phyloP scores from a whole-genome alignment of 495 filamentous ascomycete genomes.

The Penicillium herquei region DNA sequence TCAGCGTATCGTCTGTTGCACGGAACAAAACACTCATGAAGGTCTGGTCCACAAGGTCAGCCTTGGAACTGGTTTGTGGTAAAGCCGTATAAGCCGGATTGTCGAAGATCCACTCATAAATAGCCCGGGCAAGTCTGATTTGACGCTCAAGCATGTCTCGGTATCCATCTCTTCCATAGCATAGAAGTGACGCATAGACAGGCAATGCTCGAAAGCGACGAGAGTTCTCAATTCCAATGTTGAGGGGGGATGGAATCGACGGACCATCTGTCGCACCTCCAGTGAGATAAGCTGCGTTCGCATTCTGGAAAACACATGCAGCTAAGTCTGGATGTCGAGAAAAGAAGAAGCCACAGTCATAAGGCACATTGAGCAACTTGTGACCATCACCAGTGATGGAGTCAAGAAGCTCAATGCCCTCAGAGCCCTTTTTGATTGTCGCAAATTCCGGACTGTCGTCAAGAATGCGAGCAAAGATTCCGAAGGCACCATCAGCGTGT shows the following conservation, averaged over 20 bases:
- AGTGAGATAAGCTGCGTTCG: conserved; percentile 80
- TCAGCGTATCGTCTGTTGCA: conserved; percentile 66
- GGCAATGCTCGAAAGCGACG: conserved; percentile 86
- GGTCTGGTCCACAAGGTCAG: conserved; percentile 45
- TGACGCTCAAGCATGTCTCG: conserved; percentile 69
- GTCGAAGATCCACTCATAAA: conserved; percentile 61
- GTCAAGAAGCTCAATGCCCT: conserved; percentile 79
- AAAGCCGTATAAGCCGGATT: conserved; percentile 65
- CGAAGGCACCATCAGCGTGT: conserved; percentile 91
- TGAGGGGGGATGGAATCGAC: conserved; percentile 74
- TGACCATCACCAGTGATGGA: conserved; percentile 85
- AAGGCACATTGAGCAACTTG: conserved; percentile 94
- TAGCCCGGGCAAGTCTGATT: conserved; percentile 63
- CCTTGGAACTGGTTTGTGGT: conserved; percentile 40
- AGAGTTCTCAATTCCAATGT: conserved; percentile 90
- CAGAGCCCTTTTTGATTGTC: conserved; percentile 49
- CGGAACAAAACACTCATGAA: conserved; percentile 81
- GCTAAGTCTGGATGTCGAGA: conserved; percentile 58
- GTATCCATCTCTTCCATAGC: conserved; percentile 72
- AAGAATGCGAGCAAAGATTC: conserved; percentile 72
- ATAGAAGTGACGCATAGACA: conserved; percentile 76
- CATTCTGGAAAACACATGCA: conserved; percentile 71
- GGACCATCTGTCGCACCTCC: conserved; percentile 30
- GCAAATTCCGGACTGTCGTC: conserved; percentile 59
- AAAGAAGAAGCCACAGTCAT: conserved; percentile 91